phyloP scores from a whole-genome alignment of 257 asterid species.

The Perilla frutescens region DNA sequence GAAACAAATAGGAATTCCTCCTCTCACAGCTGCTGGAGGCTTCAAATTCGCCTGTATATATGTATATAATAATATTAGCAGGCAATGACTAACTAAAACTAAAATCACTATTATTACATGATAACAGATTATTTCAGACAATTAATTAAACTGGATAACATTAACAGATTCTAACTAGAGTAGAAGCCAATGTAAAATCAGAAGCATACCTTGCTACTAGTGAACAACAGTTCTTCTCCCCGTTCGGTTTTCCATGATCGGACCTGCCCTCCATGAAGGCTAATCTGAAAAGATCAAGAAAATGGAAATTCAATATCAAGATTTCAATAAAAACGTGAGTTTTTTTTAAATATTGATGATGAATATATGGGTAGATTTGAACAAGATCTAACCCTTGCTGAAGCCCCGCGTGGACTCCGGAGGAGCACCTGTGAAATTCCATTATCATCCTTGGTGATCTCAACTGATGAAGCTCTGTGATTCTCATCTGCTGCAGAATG shows the following conservation, averaged over 20 bases:
- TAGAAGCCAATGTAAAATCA: neutral
- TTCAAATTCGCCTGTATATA: slow-evolving; percentile 64
- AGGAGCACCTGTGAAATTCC: slow-evolving; percentile 71
- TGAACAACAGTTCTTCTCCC: slow-evolving; percentile 75
- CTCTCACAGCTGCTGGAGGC: slow-evolving; percentile 87
- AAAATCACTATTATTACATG: too few species aligned
- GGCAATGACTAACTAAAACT: neutral
- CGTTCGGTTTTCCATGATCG: slow-evolving; percentile 84
- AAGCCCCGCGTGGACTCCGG: slow-evolving; percentile 70
- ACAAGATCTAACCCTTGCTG: slow-evolving; percentile 63
- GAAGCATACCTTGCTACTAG: slow-evolving; percentile 69
- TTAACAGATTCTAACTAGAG: neutral
- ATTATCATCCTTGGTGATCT: slow-evolving; percentile 60
- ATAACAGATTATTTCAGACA: neutral
- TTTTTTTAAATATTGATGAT: neutral
- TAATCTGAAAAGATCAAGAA: slow-evolving; percentile 52
- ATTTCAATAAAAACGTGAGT: neutral
- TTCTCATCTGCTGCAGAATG: slow-evolving; percentile 44
- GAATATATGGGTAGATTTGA: neutral
- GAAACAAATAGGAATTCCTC: slow-evolving; percentile 89
- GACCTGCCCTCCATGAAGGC: slow-evolving; percentile 95
- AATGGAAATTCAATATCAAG: neutral
- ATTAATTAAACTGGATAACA: neutral
- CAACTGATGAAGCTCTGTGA: slow-evolving; percentile 44
- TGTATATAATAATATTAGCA: neutral